Evolutionary conservation across 164 flowering plant species (phyloP), one percentile per base, ranked within the genome.

Genomic region (Chimonanthus praecox): DNA sequence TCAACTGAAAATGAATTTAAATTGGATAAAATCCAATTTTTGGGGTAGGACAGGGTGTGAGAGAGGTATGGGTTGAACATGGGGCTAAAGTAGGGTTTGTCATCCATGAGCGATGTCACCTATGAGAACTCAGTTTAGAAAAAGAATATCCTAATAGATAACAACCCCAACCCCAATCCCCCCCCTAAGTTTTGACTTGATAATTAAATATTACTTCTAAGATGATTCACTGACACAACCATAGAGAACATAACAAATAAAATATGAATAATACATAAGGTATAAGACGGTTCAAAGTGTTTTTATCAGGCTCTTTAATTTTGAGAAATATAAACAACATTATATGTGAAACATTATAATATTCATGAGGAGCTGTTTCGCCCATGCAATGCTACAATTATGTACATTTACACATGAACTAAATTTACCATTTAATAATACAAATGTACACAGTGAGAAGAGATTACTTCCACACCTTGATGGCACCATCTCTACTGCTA

Each of bases 401-500:
- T 63, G 21, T 11, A 63, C 44, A 63, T 21, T 6, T 44, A 63
- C 13, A 21, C 10, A 63, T 63, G 44, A 63, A 20, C 7, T 10
- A 5, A 6, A 50, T 50, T 6, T 50, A 11, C 7, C 11, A 62
- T 18, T 63, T 18, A 9, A 6, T 63, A 6, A 18, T 21, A 9
- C 44, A 2, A 18, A 63, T 6, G 66, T 2, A 21, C 71, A 83
- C 79, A 73, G 4, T 1, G 6, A 3, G 4, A 3, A 15, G 6
- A 9, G 15, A 3, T 77, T 82, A 95, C 87, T 89, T 95, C 99
- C 99, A 95, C 78, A 95, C 98, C 86, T 95, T 95, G 71, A 95
- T 84, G 65, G 98, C 92, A 49, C 98, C 99, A 85, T 95, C 99
- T 83, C 99, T 87, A 76, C 97, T 83, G 85, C 98, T 84, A 20